Conservation (phyloP, 2,329 filamentous ascomycete genomes). For the Fusarium sp. region DNA sequence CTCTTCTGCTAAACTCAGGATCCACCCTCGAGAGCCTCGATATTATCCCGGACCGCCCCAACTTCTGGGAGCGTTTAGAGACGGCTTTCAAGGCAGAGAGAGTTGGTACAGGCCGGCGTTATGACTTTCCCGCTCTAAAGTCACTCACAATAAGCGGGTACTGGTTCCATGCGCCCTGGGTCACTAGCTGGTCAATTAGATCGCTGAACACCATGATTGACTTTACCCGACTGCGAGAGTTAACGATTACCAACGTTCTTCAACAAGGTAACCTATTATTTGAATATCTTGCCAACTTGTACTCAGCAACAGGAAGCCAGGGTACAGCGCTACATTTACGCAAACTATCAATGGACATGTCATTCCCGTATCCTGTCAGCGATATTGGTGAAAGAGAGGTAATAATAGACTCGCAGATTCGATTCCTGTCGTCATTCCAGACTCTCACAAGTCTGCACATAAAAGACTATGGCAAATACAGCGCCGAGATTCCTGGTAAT, state of each 20-base stretch:
- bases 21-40: slow-evolving; percentile 7
- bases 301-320: neutral
- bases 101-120: no score
- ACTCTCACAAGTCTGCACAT: neutral
- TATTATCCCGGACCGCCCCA: neutral
- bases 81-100: no score
- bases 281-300: no score
- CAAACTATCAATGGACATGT: neutral
- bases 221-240: no score
- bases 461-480: neutral
- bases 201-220: no score
- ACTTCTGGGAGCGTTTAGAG: neutral
- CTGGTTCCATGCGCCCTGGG: no score
- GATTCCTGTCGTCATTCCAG: neutral
- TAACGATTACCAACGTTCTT: no score
- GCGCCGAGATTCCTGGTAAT: neutral
- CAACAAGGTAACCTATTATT: no score
- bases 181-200: no score
- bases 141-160: no score
- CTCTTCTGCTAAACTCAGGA: neutral
- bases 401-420: neutral
- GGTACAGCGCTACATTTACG: neutral
- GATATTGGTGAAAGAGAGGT: neutral
- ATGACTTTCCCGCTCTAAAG: no score
- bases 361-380: accelerated